phyloP scores from a whole-genome alignment of 371 early-diverging fungal genomes.

The Mitosporidium daphniae region DNA sequence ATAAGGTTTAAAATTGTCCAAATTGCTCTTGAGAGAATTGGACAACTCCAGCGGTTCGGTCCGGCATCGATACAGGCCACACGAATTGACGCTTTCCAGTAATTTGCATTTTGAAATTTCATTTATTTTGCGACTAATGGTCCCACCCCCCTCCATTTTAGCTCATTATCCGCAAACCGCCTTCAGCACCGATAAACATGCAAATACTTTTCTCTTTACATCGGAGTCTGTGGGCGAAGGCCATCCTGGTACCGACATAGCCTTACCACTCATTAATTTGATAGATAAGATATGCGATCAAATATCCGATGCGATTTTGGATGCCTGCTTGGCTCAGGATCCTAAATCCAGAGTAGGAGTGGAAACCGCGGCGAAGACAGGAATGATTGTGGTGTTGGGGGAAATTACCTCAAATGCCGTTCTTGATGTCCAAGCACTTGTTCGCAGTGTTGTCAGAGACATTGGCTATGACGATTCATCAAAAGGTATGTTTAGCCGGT shows the following conservation, averaged over 20 bases:
- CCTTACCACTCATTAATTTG: constrained; percentile 1
- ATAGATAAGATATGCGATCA: constrained; percentile 97
- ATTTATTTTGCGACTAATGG: too few species aligned
- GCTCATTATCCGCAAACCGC: too few species aligned
- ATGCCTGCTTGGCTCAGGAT: constrained; percentile 60
- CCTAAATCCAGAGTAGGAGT: constrained; percentile 89
- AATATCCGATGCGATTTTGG: constrained; percentile 84
- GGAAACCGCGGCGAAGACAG: constrained; percentile 93
- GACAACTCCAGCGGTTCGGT: too few species aligned
- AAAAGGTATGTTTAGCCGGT: constrained; percentile 20
- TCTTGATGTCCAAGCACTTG: constrained; percentile 85
- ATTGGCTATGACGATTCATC: constrained; percentile 84
- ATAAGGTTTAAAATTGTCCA: too few species aligned
- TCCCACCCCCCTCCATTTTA: too few species aligned
- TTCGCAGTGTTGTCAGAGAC: constrained; percentile 73
- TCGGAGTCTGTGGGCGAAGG: constrained; percentile 97
- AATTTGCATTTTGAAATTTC: too few species aligned
- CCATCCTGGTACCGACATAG: constrained; percentile 34
- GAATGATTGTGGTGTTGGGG: constrained; percentile 96
- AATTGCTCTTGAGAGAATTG: too few species aligned
- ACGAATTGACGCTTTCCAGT: too few species aligned
- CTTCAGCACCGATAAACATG: too few species aligned
- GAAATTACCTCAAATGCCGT: constrained; percentile 89
- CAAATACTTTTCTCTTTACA: constrained; percentile 60
- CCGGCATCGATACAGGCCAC: too few species aligned